Evolutionary conservation across 1,284 basidiomycete genomes (phyloP).

Genomic region (Trametes versicolor): DNA sequence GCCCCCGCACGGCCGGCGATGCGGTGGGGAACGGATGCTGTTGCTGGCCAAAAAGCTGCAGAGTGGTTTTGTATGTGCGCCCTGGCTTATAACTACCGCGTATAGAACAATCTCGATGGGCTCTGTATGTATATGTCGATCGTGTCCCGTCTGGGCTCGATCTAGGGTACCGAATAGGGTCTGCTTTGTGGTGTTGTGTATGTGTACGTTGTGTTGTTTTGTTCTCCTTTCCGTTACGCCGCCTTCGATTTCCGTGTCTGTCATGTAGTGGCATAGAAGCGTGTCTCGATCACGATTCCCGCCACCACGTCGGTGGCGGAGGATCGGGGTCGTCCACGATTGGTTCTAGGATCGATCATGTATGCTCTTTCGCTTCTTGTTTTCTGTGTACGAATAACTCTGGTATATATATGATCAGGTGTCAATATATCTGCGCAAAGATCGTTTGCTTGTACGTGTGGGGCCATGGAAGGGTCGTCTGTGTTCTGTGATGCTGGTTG

Average conservation of each 20-base stretch:
- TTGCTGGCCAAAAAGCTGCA: constrained; percentile 38
- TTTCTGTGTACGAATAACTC: neutral
- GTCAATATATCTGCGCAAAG: neutral
- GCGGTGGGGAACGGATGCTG: constrained; percentile 25
- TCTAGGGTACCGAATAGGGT: constrained; percentile 2
- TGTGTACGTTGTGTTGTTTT: constrained; percentile 19
- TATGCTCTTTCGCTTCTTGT: neutral
- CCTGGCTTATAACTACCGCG: neutral
- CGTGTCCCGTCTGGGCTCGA: neutral
- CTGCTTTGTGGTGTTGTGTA: constrained; percentile 9
- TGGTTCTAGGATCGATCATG: neutral
- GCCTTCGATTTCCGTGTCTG: neutral
- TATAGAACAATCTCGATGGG: neutral
- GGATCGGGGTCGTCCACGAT: constrained; percentile 1
- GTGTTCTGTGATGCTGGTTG: too few relatives aligned
- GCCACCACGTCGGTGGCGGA: neutral
- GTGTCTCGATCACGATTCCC: constrained; percentile 3
- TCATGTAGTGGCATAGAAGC: constrained; percentile 1
- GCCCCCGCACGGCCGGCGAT: constrained; percentile 1
- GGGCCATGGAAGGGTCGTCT: neutral
- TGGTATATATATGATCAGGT: neutral
- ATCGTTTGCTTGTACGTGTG: neutral
- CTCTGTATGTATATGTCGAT: constrained; percentile 1
- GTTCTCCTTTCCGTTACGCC: neutral
- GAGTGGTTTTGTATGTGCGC: constrained; percentile 28